These are phyloP conservation scores for Penicillium herquei DNA, from an alignment of 495 filamentous ascomycete genomes.

Conservation along the genomic window DNA sequence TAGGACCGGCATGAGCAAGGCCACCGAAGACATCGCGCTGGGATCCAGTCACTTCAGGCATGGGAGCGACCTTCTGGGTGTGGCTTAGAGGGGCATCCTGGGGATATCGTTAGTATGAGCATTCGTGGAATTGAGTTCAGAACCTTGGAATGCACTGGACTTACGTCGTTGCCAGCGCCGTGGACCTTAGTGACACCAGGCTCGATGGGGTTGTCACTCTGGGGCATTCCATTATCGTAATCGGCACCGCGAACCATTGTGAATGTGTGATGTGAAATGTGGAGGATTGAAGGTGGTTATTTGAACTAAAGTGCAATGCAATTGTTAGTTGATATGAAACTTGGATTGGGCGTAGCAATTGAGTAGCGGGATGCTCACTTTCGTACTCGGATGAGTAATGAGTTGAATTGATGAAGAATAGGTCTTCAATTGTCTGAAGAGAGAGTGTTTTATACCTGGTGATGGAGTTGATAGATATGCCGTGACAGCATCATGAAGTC, in stretches of 20 bases:
- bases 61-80: constrained; percentile 38
- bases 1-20: constrained; percentile 19
- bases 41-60: constrained; percentile 39
- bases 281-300: background rate
- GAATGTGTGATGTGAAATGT: constrained; percentile 6
- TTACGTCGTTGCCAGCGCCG: constrained; percentile 37
- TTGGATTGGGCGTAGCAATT: background rate
- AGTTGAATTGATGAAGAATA: background rate
- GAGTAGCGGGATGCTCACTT: background rate
- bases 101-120: background rate
- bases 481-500: constrained; percentile 43
- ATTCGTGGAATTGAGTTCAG: background rate
- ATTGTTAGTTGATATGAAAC: background rate
- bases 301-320: background rate
- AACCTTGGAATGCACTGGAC: constrained; percentile 9
- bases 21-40: constrained; percentile 29
- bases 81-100: constrained; percentile 43
- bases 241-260: constrained; percentile 53
- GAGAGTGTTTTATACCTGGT: background rate
- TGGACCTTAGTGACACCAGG: constrained; percentile 43
- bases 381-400: background rate
- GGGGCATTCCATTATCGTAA: constrained; percentile 47
- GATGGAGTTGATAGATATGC: constrained; percentile 1
- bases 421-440: background rate
- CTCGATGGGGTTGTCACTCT: constrained; percentile 52